A percentile compares a stretch with the other conserved stretches of the same genome.
Evolutionary conservation across 352 stramenopile genomes (phyloP).

Genomic region (Vaucheria bursata): DNA sequence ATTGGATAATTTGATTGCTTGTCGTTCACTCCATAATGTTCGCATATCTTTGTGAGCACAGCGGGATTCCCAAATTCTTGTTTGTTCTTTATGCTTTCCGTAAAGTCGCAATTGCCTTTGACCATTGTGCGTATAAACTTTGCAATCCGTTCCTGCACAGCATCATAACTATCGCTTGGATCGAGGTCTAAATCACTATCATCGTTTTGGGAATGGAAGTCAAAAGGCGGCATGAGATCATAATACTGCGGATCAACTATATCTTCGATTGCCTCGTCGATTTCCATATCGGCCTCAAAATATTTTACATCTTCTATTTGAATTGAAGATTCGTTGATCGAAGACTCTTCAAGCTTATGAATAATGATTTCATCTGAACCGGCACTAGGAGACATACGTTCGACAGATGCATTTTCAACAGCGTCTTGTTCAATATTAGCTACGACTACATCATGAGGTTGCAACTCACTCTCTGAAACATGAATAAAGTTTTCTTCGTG

Average conservation of each 20-base stretch:
- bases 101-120: constrained; percentile 6
- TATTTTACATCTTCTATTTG: neutral
- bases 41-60: constrained; percentile 10
- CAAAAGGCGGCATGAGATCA: neutral
- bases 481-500: no score
- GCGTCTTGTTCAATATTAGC: neutral
- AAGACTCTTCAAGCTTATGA: neutral
- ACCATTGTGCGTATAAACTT: neutral
- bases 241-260: neutral
- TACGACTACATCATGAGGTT: no score
- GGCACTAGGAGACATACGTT: neutral
- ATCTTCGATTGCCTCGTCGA: neutral
- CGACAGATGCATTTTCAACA: neutral
- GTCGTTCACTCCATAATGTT: constrained; percentile 14
- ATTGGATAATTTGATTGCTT: constrained; percentile 9
- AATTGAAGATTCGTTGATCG: no score
- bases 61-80: constrained; percentile 14
- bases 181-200: neutral
- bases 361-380: neutral
- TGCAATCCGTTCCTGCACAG: neutral
- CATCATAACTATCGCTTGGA: neutral
- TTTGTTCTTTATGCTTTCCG: constrained; percentile 19
- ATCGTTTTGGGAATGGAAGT: neutral
- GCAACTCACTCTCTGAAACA: no score
- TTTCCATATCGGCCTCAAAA: neutral